phyloP scores from a whole-genome alignment of 352 stramenopile species.

The Globisporangium lucens region DNA sequence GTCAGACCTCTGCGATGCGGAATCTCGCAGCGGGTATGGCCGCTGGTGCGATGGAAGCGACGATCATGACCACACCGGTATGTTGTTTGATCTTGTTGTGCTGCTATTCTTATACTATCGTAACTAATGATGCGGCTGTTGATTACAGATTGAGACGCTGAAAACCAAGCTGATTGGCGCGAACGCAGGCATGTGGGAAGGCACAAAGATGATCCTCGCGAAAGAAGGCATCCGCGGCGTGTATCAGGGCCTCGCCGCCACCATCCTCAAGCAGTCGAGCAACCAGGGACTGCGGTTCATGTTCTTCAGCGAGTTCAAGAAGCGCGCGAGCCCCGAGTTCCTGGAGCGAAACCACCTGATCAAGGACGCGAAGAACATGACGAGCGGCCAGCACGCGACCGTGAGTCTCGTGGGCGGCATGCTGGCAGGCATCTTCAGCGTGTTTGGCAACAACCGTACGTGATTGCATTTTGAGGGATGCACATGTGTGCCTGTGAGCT shows the following conservation, averaged over 20 bases:
- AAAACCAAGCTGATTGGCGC: conserved; percentile 98
- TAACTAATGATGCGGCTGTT: neutral
- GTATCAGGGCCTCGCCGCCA: conserved; percentile 93
- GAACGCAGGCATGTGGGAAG: conserved; percentile 90
- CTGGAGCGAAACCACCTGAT: conserved; percentile 48
- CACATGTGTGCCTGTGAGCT: neutral
- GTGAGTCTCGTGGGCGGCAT: conserved; percentile 94
- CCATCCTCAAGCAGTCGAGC: conserved; percentile 93
- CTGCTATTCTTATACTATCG: neutral
- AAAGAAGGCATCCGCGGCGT: conserved; percentile 90
- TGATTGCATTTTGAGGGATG: conserved; percentile 17
- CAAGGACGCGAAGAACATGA: conserved; percentile 75
- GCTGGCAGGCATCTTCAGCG: conserved; percentile 95
- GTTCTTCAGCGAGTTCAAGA: conserved; percentile 97
- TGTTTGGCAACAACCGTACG: conserved; percentile 95
- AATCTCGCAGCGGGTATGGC: conserved; percentile 93
- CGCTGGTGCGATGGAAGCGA: conserved; percentile 89
- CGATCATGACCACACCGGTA: conserved; percentile 93
- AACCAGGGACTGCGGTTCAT: conserved; percentile 97
- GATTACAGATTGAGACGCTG: conserved; percentile 89
- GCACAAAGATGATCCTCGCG: conserved; percentile 90
- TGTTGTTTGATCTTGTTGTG: conserved; percentile 12
- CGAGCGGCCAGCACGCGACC: conserved; percentile 62
- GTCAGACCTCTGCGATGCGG: conserved; percentile 86
- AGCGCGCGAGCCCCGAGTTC: conserved; percentile 49